A percentile compares a stretch with the other conserved stretches of the same genome.
Conservation (phyloP, 2,329 filamentous ascomycete species). For the Atkinsonella hypoxylon region DNA sequence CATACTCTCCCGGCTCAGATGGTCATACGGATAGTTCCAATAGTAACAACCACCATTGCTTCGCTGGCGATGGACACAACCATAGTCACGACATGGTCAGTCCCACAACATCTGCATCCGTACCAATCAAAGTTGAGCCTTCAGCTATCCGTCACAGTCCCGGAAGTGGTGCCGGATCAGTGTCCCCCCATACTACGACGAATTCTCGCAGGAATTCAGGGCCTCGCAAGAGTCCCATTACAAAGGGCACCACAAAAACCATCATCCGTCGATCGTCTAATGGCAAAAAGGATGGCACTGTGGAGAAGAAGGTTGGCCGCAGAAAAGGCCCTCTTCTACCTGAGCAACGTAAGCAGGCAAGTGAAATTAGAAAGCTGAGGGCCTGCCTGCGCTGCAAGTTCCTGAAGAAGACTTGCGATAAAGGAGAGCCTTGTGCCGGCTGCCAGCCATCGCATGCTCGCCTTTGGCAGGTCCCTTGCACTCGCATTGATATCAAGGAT, state of each 20-base stretch:
- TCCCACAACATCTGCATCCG: conserved; percentile 54
- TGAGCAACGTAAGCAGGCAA: conserved; percentile 91
- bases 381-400: conserved; percentile 96
- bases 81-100: conserved; percentile 45
- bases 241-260: conserved; percentile 67
- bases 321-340: conserved; percentile 81
- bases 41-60: conserved; percentile 39
- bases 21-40: conserved; percentile 23
- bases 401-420: conserved; percentile 98
- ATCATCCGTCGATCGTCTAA: conserved; percentile 68
- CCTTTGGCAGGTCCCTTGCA: conserved; percentile 95
- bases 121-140: conserved; percentile 51
- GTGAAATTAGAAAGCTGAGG: conserved; percentile 88
- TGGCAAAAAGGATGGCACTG: conserved; percentile 64
- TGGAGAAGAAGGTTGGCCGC: conserved; percentile 86
- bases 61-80: conserved; percentile 42
- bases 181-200: conserved; percentile 49
- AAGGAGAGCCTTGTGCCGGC: conserved; percentile 88
- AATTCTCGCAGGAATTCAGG: conserved; percentile 53
- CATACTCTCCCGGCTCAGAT: conserved; percentile 76
- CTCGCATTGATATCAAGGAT: conserved; percentile 96
- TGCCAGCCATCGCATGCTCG: conserved; percentile 93
- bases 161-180: conserved; percentile 46
- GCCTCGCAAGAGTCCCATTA: conserved; percentile 63
- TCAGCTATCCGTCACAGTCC: conserved; percentile 46